Percentiles rank a stretch among this genome's conserved stretches.
These are phyloP conservation scores for Cryptococcus depauperatus DNA, from an alignment of 1,284 basidiomycete species.

Conservation along the genomic window DNA sequence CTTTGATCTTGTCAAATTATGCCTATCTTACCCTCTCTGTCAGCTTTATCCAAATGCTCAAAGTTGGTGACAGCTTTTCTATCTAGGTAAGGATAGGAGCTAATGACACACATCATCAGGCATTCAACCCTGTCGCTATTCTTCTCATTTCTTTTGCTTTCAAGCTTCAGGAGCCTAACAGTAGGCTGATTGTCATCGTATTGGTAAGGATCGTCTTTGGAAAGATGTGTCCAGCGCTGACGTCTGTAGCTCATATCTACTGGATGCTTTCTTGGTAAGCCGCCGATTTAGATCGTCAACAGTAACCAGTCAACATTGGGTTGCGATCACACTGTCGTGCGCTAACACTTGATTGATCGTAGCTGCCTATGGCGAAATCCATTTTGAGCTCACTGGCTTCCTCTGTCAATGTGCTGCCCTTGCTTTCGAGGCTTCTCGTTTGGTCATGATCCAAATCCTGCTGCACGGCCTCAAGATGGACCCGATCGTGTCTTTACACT, in stretches of 20 bases:
- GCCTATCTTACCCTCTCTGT: slow-evolving; percentile 88
- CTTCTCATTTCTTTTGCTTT: slow-evolving; percentile 87
- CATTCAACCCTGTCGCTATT: slow-evolving; percentile 93
- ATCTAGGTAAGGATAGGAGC: background rate
- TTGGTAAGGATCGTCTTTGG: slow-evolving; percentile 35
- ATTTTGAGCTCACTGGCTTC: slow-evolving; percentile 81
- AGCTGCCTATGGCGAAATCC: slow-evolving; percentile 64
- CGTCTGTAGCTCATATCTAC: slow-evolving; percentile 64
- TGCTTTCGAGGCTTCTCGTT: slow-evolving; percentile 52
- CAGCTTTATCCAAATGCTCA: slow-evolving; percentile 96
- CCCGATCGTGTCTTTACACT: slow-evolving; percentile 89
- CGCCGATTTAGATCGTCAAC: background rate
- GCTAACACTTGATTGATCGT: too few relatives aligned
- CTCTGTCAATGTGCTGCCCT: slow-evolving; percentile 74
- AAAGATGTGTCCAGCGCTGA: background rate
- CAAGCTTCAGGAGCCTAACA: slow-evolving; percentile 79
- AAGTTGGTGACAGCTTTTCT: slow-evolving; percentile 50
- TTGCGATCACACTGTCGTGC: too few relatives aligned
- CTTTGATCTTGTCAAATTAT: slow-evolving; percentile 85
- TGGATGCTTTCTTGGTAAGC: slow-evolving; percentile 76
- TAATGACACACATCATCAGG: slow-evolving; percentile 51
- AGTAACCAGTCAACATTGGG: too few relatives aligned
- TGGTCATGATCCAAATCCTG: slow-evolving; percentile 94
- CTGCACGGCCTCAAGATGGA: slow-evolving; percentile 97
- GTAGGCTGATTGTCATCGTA: slow-evolving; percentile 73